Base-by-base conservation (phyloP, 2,329 filamentous ascomycete genomes). In the Nemania bipapillata region DNA sequence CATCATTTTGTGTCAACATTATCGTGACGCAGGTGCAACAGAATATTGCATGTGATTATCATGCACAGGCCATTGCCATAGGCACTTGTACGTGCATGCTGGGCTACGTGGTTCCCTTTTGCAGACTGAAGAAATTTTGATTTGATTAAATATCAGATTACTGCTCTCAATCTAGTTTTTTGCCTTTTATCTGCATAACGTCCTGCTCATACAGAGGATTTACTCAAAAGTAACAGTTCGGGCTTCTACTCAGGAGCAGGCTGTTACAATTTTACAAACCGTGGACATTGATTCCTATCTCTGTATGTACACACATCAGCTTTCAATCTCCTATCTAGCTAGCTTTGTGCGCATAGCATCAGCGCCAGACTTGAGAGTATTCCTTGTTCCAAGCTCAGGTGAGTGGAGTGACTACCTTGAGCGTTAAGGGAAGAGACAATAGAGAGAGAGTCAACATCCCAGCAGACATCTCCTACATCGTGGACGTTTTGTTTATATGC, bases 351-450 rank as follows among this genome's bases (percentile, higher is more conserved):
- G 56, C 24, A 75, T 63, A 4, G 59, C 50, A 47, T 74, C 59
- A 7, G 77, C 70, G 4, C 75, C 69, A 5, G 66, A 71, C 20
- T 74, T 73, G 6, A 77, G 72, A 26, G 78, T 76, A 15, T 79
- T 80, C 8, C 77, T 72, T 0, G 79, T 80, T 0, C 80, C 81
- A 6, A 81, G 74, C 17, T 81, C 74, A 7, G 72, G 62, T 22
- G 75, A 58, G 58, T 82, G 81, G 75, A 58, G 58, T 82, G 81
- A 9, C 74, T 74, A 1, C 76, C 69, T 4, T 75, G 63, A 0
- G 78, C 77, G 12, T 82, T 73, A 1, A 64, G 58, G 9, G 71
- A 70, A 68, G 79, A 82, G 2, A 82, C 69, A 1, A 0, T 69
- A 22, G 72, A 77, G 47, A 80, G 76, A 30, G 74, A 70, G 1